Evolutionary conservation across 192 early-diverging fungal genomes (phyloP).

Genomic region (Entophlyctis luteolus): DNA sequence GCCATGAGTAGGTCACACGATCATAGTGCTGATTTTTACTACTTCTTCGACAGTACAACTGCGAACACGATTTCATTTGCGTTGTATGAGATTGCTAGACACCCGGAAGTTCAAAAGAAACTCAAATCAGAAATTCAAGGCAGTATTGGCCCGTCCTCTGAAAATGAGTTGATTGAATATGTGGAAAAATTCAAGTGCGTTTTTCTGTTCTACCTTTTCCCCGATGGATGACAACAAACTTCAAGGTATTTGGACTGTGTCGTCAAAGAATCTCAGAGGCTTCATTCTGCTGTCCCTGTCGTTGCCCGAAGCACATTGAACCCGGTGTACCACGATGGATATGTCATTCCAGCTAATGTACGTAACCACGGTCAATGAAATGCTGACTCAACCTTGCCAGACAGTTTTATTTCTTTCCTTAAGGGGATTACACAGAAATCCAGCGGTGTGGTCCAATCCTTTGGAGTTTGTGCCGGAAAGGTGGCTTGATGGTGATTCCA

Average conservation of each 20-base stretch:
- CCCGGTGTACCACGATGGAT: slow-evolving; percentile 27
- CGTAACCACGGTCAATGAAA: too few species aligned
- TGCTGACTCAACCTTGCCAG: too few species aligned
- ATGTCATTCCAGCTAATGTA: slow-evolving; percentile 21
- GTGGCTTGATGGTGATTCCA: slow-evolving; percentile 27
- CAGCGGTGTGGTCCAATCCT: slow-evolving; percentile 29
- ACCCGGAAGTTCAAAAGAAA: slow-evolving; percentile 24
- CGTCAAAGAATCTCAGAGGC: slow-evolving; percentile 39
- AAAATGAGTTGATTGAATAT: too few species aligned
- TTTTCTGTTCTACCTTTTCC: too few species aligned
- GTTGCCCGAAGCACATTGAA: neutral
- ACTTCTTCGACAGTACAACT: slow-evolving; percentile 26
- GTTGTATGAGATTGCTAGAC: slow-evolving; percentile 5
- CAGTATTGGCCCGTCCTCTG: too few species aligned
- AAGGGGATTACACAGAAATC: slow-evolving; percentile 29
- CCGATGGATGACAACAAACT: slow-evolving; percentile 18
- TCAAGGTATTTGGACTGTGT: slow-evolving; percentile 38
- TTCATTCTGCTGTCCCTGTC: slow-evolving; percentile 28
- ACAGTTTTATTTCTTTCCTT: slow-evolving; percentile 29
- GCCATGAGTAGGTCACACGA: slow-evolving; percentile 30
- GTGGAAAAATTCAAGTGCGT: too few species aligned
- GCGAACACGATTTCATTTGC: slow-evolving; percentile 36
- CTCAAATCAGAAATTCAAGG: slow-evolving; percentile 9
- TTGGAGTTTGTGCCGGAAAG: slow-evolving; percentile 37
- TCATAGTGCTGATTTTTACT: too few species aligned